Percentiles rank a stretch among this genome's conserved stretches.
Evolutionary conservation across 352 stramenopile genomes (phyloP).

Genomic region (Globisporangium emineosum): DNA sequence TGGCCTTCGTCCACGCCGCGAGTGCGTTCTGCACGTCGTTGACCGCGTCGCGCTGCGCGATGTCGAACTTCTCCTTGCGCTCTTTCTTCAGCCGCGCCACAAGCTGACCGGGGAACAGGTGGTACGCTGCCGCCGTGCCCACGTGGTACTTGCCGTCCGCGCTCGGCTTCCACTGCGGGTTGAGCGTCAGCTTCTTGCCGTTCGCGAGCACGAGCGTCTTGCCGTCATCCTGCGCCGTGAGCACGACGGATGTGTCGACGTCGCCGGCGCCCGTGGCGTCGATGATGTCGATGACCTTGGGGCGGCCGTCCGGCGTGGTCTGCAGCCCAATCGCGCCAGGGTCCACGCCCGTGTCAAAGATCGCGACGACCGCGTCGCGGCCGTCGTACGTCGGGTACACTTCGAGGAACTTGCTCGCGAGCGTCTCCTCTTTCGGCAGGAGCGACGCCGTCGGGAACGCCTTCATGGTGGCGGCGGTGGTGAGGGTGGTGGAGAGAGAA

Average conservation of each 20-base stretch:
- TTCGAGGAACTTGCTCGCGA: constrained; percentile 74
- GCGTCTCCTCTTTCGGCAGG: constrained; percentile 92
- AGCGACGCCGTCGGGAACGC: constrained; percentile 61
- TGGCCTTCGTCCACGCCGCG: constrained; percentile 43
- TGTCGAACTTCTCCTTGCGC: constrained; percentile 79
- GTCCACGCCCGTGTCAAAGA: constrained; percentile 96
- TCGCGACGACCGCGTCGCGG: constrained; percentile 88
- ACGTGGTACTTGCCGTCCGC: constrained; percentile 73
- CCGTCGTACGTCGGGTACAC: constrained; percentile 89
- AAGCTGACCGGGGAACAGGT: constrained; percentile 85
- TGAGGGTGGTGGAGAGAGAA: not conserved
- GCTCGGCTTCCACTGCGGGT: constrained; percentile 59
- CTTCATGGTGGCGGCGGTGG: constrained; percentile 28
- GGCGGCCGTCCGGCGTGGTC: constrained; percentile 78
- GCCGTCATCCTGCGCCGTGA: constrained; percentile 49
- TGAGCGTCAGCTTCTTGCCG: constrained; percentile 68
- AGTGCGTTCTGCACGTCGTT: constrained; percentile 70
- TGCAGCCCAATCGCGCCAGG: constrained; percentile 86
- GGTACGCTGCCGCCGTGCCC: constrained; percentile 79
- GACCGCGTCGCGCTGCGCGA: constrained; percentile 53
- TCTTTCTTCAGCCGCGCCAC: constrained; percentile 76
- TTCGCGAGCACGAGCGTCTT: constrained; percentile 39
- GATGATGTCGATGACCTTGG: constrained; percentile 94
- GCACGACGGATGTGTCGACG: constrained; percentile 81
- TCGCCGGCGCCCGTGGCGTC: constrained; percentile 94